A percentile compares a stretch with the other conserved stretches of the same genome.
Evolutionary conservation across 768 basidiomycete genomes (phyloP).

Genomic region (Leccinum subgranulosum): DNA sequence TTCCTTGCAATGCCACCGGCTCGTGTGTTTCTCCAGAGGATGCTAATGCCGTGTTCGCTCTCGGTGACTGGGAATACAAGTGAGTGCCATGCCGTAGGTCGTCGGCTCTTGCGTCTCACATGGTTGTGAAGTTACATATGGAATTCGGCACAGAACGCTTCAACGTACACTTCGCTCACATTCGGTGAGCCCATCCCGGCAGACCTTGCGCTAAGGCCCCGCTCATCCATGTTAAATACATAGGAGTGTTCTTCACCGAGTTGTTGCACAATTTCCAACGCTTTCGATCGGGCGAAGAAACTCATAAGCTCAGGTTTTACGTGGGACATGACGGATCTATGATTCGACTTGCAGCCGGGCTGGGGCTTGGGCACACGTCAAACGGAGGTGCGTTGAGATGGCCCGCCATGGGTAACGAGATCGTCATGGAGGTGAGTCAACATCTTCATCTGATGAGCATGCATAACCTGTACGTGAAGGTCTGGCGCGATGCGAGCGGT

Average conservation of each 20-base stretch:
- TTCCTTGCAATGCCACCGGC: constrained; percentile 44
- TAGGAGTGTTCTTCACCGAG: constrained; percentile 47
- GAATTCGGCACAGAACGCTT: constrained; percentile 44
- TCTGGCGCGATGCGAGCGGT: constrained; percentile 33
- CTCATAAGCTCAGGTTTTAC: constrained; percentile 38
- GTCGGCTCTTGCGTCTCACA: not conserved
- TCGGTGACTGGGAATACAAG: constrained; percentile 62
- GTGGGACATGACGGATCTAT: constrained; percentile 50
- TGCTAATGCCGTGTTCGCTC: constrained; percentile 49
- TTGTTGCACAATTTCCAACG: constrained; percentile 38
- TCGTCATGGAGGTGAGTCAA: constrained; percentile 42
- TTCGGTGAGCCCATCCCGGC: constrained; percentile 33
- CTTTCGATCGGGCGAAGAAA: constrained; percentile 33
- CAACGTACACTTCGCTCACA: constrained; percentile 41
- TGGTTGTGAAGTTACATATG: constrained; percentile 42
- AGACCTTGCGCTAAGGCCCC: not conserved
- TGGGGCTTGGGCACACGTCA: constrained; percentile 36
- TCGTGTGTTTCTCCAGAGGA: constrained; percentile 42
- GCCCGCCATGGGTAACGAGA: constrained; percentile 47
- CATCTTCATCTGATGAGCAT: not conserved
- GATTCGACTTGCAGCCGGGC: constrained; percentile 37
- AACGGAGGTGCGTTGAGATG: constrained; percentile 35
- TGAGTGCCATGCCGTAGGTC: constrained; percentile 22
- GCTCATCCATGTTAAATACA: not conserved
- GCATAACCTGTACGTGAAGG: constrained; percentile 25